Percentiles rank a stretch among this genome's conserved stretches.
These are phyloP conservation scores for Sugiyamaella paludigena DNA, from an alignment of 1,139 yeast species.

Conservation along the genomic window DNA sequence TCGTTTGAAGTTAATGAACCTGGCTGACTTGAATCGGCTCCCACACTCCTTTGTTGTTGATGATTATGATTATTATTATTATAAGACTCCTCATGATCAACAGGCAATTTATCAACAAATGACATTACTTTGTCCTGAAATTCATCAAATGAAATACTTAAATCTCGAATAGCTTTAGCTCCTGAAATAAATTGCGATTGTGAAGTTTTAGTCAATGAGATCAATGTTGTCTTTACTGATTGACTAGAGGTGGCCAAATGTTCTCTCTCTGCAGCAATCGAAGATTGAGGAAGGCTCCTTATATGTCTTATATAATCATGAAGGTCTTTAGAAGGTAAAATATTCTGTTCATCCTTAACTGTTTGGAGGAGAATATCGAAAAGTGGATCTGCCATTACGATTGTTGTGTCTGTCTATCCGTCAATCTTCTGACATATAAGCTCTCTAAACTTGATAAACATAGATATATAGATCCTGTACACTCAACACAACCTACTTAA, in stretches of 20 bases:
- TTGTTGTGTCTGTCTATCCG: too few relatives aligned
- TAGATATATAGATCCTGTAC: too few relatives aligned
- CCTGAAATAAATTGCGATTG: slow-evolving; percentile 28
- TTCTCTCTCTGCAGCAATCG: slow-evolving; percentile 24
- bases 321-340: slow-evolving; percentile 8
- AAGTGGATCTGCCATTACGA: slow-evolving; percentile 24
- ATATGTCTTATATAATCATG: slow-evolving; percentile 26
- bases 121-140: slow-evolving; percentile 20
- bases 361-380: slow-evolving; percentile 26
- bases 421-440: too few relatives aligned
- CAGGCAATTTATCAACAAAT: slow-evolving; percentile 16
- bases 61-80: too few relatives aligned
- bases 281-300: slow-evolving; percentile 23
- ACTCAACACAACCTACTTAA: too few relatives aligned
- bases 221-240: slow-evolving; percentile 23
- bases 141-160: slow-evolving; percentile 20
- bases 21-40: too few relatives aligned
- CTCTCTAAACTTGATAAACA: too few relatives aligned
- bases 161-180: slow-evolving; percentile 19
- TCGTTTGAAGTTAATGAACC: too few relatives aligned
- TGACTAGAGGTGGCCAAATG: slow-evolving; percentile 24
- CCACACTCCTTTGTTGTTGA: slow-evolving; percentile 20
- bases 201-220: slow-evolving; percentile 27
- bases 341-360: slow-evolving; percentile 20
- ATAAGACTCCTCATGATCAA: slow-evolving; percentile 15